Evolutionary conservation across 305 asterid genomes (phyloP).

Genomic region (Andrographis paniculata): DNA sequence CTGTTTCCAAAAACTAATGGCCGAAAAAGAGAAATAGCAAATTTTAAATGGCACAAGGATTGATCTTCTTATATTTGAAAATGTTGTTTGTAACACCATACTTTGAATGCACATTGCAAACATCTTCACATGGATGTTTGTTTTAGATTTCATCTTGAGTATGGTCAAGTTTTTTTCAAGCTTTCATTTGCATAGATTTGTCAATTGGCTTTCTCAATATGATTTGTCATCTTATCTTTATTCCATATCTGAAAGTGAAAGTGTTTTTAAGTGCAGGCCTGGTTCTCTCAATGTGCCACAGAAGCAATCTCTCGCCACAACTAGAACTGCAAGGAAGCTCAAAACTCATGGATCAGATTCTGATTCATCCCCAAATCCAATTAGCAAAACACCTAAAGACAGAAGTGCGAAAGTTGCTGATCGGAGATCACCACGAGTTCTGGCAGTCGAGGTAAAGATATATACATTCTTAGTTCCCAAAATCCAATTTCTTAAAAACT

Average conservation of each 20-base stretch:
- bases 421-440: slow-evolving; percentile 55
- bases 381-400: slow-evolving; percentile 43
- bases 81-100: not conserved
- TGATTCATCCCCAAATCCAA: slow-evolving; percentile 45
- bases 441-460: slow-evolving; percentile 48
- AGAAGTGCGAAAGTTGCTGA: slow-evolving; percentile 51
- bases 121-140: not conserved
- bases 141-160: not conserved
- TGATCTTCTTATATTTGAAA: too few species aligned
- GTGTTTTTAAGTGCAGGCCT: slow-evolving; percentile 28
- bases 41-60: too few species aligned
- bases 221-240: not conserved
- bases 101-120: not conserved
- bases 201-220: not conserved
- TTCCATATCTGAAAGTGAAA: not conserved
- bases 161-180: not conserved
- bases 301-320: slow-evolving; percentile 38
- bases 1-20: too few species aligned
- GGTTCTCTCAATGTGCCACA: slow-evolving; percentile 42
- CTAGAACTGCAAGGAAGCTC: slow-evolving; percentile 48
- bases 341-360: slow-evolving; percentile 39
- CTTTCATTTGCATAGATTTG: not conserved
- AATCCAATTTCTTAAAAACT: too few species aligned
- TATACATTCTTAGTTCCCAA: not conserved
- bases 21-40: too few species aligned